phyloP scores from a whole-genome alignment of 2,329 filamentous ascomycete species.

The Cordyceps militaris region DNA sequence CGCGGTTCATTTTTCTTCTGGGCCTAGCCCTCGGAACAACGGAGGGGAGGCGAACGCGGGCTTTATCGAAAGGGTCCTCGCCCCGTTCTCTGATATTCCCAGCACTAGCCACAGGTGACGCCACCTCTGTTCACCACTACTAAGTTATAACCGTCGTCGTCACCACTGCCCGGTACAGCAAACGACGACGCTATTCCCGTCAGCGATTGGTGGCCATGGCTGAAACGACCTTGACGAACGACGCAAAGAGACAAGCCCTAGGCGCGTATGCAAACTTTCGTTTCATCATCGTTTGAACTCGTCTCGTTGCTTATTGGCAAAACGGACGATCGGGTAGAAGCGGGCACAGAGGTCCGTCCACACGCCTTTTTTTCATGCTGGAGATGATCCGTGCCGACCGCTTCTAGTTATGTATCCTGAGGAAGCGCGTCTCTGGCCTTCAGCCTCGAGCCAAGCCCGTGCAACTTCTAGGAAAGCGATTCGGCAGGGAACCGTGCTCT shows the following conservation, averaged over 20 bases:
- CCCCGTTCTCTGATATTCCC: not conserved
- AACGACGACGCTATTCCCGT: not conserved
- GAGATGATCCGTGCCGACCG: not conserved
- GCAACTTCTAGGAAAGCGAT: not conserved
- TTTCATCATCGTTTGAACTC: constrained; percentile 2
- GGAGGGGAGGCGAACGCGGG: not conserved
- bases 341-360: not conserved
- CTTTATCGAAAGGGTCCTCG: not conserved
- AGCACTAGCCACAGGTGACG: not conserved
- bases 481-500: not conserved
- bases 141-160: not conserved
- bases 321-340: not conserved
- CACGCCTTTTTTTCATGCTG: not conserved
- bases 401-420: not conserved
- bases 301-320: not conserved
- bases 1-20: not conserved
- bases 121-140: not conserved
- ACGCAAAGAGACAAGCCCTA: not conserved
- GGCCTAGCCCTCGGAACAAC: not conserved
- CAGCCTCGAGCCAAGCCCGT: not conserved
- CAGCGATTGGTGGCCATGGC: not conserved
- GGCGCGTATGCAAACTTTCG: not conserved
- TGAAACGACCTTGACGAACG: not conserved
- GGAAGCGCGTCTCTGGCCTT: not conserved
- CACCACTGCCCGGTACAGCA: not conserved